Conservation (phyloP, 768 basidiomycete genomes). For the Agaricus blazei region DNA sequence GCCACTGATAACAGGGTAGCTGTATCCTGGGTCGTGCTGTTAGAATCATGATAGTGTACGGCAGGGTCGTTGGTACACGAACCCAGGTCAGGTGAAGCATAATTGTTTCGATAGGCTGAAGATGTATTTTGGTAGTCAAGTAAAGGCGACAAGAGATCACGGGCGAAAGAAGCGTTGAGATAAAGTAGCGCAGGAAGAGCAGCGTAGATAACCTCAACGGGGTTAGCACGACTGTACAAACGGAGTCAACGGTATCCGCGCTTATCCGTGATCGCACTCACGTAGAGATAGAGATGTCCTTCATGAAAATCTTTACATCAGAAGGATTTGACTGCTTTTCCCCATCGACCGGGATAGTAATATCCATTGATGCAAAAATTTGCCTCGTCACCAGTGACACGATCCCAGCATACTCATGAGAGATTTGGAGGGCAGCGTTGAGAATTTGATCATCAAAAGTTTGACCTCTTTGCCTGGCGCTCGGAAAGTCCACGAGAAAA, state of each 20-base stretch:
- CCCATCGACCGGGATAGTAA: constrained; percentile 30
- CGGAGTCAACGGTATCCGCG: not conserved
- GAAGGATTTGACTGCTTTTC: constrained; percentile 25
- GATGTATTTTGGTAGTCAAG: constrained; percentile 38
- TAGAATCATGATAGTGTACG: not conserved
- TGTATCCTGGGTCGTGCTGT: not conserved
- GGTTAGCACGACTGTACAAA: constrained; percentile 27
- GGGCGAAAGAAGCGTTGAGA: constrained; percentile 33
- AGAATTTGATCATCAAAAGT: constrained; percentile 34
- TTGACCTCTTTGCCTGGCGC: constrained; percentile 29
- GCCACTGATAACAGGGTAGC: constrained; percentile 17
- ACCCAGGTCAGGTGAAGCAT: constrained; percentile 29
- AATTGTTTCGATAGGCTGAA: constrained; percentile 16
- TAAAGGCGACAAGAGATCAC: constrained; percentile 40
- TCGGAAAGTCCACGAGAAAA: constrained; percentile 36
- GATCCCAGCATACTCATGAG: constrained; percentile 35
- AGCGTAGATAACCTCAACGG: constrained; percentile 42
- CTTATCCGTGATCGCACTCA: constrained; percentile 19
- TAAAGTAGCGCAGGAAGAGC: constrained; percentile 41
- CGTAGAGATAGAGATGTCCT: constrained; percentile 36
- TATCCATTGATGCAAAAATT: constrained; percentile 40
- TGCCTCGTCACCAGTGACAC: constrained; percentile 40
- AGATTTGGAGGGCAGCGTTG: constrained; percentile 29
- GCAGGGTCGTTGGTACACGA: constrained; percentile 9
- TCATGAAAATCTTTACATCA: constrained; percentile 44